Base-by-base conservation (phyloP, 2,329 filamentous ascomycete genomes). In the Verticillium isaacii region DNA sequence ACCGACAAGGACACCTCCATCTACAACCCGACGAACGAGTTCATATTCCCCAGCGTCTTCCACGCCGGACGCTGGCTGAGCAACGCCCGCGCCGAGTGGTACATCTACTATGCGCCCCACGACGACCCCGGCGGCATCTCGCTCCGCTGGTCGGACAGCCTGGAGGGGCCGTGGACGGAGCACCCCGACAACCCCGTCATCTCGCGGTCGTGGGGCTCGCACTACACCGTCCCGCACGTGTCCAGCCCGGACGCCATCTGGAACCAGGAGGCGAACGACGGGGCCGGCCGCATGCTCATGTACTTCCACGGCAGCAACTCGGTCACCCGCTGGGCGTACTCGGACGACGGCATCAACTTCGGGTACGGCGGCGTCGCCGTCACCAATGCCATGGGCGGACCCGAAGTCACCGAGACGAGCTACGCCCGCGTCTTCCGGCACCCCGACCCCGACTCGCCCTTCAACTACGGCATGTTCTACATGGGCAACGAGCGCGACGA, bases 31-130 rank as follows among this genome's bases (percentile, higher is more conserved):
- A 70, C 68, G 7, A 66, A 69, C 36, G 68, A 70, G 34, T 69
- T 67, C 55, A 70, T 70, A 55, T 70, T 70, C 11, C 68, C 68
- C 1, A 66, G 63, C 32, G 57, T 70, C 3, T 69, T 70, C 36
- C 68, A 70, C 41, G 68, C 68, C 1, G 66, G 67, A 14, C 23
- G 56, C 2, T 65, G 68, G 17, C 45, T 70, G 1, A 57, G 66
- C 0, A 32, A 63, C 0, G 66, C 68, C 7, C 63, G 68, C 0
- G 68, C 60, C 4, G 65, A 70, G 36, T 70, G 68, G 68, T 69
- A 70, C 34, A 54, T 70, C 1, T 70, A 70, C 65, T 70, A 70
- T n/a, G 68, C 68, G 36, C 68, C 68, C 1, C 68, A 70, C 54
- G 68, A 70, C 1, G 65, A 69, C 23, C 68, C 68, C 0, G 68